Conservation (phyloP, 306 rosid species). For the Vigna hirtella region DNA sequence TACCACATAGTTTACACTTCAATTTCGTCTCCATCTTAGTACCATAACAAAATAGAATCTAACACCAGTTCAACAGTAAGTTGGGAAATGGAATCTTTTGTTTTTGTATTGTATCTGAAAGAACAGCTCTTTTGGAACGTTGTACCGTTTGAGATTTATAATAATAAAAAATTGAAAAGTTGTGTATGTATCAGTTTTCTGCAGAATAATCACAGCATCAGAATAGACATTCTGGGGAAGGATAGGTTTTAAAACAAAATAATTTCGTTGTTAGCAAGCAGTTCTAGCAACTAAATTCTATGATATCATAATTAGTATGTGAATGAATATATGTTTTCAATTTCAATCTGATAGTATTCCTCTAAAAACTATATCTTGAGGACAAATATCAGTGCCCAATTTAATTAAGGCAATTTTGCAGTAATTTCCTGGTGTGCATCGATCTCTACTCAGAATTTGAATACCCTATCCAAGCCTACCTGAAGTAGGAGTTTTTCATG, state of each 20-base stretch:
- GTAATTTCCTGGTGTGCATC: constrained; percentile 1
- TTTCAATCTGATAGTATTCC: background rate
- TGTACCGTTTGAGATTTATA: background rate
- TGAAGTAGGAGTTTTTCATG: constrained; percentile 21
- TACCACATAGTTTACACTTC: background rate
- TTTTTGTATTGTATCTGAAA: background rate
- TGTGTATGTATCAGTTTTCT: constrained; percentile 31
- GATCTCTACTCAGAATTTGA: background rate
- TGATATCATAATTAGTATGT: background rate
- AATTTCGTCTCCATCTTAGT: background rate
- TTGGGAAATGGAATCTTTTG: background rate
- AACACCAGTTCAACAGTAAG: constrained; percentile 16
- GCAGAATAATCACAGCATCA: background rate
- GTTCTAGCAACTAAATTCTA: background rate
- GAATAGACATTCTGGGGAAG: background rate
- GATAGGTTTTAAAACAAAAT: constrained; percentile 15
- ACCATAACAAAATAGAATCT: background rate
- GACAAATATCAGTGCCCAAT: background rate
- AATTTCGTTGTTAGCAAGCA: background rate
- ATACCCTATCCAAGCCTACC: background rate
- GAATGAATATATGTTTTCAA: background rate
- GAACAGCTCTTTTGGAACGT: background rate
- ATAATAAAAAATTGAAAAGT: background rate
- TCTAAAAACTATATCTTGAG: background rate
- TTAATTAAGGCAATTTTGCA: background rate